Conservation (phyloP, 495 filamentous ascomycete genomes). For the Tuber borchii region DNA sequence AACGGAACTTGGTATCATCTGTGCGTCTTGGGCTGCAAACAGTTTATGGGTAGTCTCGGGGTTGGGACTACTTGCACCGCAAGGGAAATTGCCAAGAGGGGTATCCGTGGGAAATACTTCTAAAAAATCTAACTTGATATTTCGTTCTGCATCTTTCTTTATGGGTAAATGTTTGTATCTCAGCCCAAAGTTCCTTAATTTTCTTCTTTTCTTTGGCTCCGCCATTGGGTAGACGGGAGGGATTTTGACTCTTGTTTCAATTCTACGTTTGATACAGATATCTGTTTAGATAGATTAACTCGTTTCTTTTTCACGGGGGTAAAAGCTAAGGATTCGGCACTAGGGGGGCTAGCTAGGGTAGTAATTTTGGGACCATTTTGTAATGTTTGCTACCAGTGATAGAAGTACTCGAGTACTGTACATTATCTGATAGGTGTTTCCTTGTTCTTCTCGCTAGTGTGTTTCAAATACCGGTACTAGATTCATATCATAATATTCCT, state of each 20-base stretch:
- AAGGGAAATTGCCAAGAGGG: conserved; percentile 6
- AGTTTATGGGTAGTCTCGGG: conserved; percentile 11
- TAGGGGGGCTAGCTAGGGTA: too few species aligned
- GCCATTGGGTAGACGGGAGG: not conserved
- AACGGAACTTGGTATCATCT: conserved; percentile 18
- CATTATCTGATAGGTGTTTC: too few species aligned
- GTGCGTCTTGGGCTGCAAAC: conserved; percentile 14
- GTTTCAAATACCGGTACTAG: too few species aligned
- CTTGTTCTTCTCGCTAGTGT: too few species aligned
- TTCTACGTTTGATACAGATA: not conserved
- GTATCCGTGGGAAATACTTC: not conserved
- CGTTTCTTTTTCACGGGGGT: too few species aligned
- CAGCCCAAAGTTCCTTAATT: not conserved
- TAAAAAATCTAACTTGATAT: not conserved
- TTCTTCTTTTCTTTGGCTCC: too few species aligned
- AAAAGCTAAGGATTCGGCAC: too few species aligned
- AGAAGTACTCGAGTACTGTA: too few species aligned
- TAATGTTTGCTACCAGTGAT: too few species aligned
- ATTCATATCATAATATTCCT: too few species aligned
- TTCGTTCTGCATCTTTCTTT: not conserved
- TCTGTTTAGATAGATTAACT: too few species aligned
- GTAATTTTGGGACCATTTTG: too few species aligned
- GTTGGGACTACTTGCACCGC: conserved; percentile 11
- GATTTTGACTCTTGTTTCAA: not conserved
- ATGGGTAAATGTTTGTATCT: not conserved